Percentiles rank a stretch among this genome's conserved stretches.
Evolutionary conservation across 495 filamentous ascomycete genomes (phyloP).

Genomic region (Hamigera avellanea): DNA sequence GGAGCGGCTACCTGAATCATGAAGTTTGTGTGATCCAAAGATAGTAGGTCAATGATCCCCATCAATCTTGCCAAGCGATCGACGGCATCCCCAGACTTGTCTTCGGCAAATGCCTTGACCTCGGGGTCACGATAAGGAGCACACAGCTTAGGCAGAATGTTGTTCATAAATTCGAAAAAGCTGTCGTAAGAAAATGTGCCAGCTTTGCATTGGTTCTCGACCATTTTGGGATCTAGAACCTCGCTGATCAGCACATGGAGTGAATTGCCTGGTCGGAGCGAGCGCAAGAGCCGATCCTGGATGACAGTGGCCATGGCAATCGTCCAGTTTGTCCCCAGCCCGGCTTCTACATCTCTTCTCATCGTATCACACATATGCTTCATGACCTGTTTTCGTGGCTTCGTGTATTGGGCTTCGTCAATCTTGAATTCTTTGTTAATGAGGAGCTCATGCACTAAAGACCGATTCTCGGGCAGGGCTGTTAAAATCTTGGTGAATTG

Average conservation of each 20-base stretch:
- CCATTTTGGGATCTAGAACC: conserved; percentile 66
- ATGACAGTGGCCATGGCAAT: conserved; percentile 79
- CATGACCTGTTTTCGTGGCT: conserved; percentile 39
- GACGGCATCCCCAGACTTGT: conserved; percentile 68
- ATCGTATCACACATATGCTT: conserved; percentile 65
- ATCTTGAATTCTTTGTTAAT: conserved; percentile 76
- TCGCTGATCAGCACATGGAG: conserved; percentile 79
- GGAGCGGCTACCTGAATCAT: conserved; percentile 73
- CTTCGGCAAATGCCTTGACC: conserved; percentile 65
- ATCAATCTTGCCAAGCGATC: conserved; percentile 74
- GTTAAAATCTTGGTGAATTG: conserved; percentile 44
- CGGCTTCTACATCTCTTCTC: conserved; percentile 58
- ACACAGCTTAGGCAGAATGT: conserved; percentile 85
- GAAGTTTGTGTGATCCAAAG: conserved; percentile 94
- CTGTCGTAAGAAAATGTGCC: conserved; percentile 87
- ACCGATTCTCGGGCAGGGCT: conserved; percentile 70
- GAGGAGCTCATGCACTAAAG: conserved; percentile 81
- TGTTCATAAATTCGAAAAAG: conserved; percentile 85
- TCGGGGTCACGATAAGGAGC: conserved; percentile 81
- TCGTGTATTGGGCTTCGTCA: conserved; percentile 38
- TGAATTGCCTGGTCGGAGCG: conserved; percentile 67
- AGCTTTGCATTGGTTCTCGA: conserved; percentile 61
- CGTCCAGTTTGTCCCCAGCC: conserved; percentile 63
- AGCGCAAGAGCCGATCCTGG: conserved; percentile 66
- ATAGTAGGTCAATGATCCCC: conserved; percentile 77